Conservation (phyloP, 2,329 filamentous ascomycete species). For the Scedosporium apiospermum region DNA sequence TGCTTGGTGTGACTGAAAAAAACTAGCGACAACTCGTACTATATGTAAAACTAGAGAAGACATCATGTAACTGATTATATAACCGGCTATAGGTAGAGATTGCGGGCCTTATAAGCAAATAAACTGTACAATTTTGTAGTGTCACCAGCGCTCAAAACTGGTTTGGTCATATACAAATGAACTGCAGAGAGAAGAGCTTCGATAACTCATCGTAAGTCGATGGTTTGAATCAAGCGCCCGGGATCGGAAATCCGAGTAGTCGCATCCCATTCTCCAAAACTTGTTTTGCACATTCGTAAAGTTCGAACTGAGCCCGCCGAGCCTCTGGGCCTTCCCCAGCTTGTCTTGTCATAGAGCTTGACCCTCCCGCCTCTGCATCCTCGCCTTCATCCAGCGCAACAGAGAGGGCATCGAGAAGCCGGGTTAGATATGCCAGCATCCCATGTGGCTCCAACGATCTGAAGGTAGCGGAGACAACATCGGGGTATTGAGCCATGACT, state of each 20-base stretch:
- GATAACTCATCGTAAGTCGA: too few species aligned
- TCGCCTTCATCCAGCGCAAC: slow-evolving; percentile 40
- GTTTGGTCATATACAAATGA: too few species aligned
- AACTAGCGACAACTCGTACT: too few species aligned
- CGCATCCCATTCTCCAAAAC: slow-evolving; percentile 20
- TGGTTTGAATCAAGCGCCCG: neutral
- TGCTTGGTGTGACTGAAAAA: too few species aligned
- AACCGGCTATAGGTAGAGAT: too few species aligned
- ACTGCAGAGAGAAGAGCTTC: too few species aligned
- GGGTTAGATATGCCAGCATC: slow-evolving; percentile 49
- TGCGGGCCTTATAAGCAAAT: too few species aligned
- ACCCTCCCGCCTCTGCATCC: neutral
- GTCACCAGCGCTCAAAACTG: too few species aligned
- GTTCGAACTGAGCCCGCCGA: slow-evolving; percentile 45
- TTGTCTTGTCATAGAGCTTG: neutral
- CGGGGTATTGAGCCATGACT: slow-evolving; percentile 54
- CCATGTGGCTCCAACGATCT: slow-evolving; percentile 59
- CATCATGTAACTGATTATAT: too few species aligned
- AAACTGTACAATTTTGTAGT: too few species aligned
- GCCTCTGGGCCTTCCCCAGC: slow-evolving; percentile 27
- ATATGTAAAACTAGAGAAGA: too few species aligned
- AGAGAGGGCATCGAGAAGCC: slow-evolving; percentile 12
- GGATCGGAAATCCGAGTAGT: slow-evolving; percentile 25
- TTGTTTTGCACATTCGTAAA: slow-evolving; percentile 37
- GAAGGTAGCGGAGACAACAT: slow-evolving; percentile 51